phyloP scores from a whole-genome alignment of 2,329 filamentous ascomycete genomes.

The Fusarium sp. region DNA sequence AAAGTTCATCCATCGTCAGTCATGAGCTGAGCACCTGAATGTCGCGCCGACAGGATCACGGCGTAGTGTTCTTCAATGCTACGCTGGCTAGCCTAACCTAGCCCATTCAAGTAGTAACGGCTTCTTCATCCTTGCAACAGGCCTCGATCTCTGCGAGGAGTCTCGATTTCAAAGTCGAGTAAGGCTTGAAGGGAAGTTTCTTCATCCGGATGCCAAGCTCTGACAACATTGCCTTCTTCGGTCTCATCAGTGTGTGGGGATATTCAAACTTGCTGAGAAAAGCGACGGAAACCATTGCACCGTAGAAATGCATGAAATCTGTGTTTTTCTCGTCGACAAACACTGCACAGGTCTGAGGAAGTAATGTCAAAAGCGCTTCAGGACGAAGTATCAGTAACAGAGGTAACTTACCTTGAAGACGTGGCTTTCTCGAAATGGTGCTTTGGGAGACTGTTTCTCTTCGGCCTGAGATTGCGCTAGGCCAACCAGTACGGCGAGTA shows the following conservation, averaged over 20 bases:
- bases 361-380: neutral
- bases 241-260: constrained; percentile 24
- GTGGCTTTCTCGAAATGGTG: neutral
- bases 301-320: constrained; percentile 43
- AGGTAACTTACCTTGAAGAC: constrained; percentile 36
- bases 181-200: constrained; percentile 37
- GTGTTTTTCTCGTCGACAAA: constrained; percentile 38
- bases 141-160: constrained; percentile 20
- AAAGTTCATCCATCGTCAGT: neutral
- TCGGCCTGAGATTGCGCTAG: constrained; percentile 46
- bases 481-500: constrained; percentile 43
- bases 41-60: constrained; percentile 15
- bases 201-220: constrained; percentile 25
- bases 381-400: neutral
- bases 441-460: neutral
- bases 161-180: constrained; percentile 30
- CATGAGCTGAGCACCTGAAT: neutral
- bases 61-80: neutral
- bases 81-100: neutral
- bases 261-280: constrained; percentile 47
- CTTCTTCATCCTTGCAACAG: neutral
- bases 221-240: neutral
- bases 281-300: constrained; percentile 27
- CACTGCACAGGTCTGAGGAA: constrained; percentile 27
- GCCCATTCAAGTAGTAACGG: neutral